A percentile compares a stretch with the other conserved stretches of the same genome.
phyloP scores from a whole-genome alignment of 2,329 filamentous ascomycete species.

The Thyridium curvatum region DNA sequence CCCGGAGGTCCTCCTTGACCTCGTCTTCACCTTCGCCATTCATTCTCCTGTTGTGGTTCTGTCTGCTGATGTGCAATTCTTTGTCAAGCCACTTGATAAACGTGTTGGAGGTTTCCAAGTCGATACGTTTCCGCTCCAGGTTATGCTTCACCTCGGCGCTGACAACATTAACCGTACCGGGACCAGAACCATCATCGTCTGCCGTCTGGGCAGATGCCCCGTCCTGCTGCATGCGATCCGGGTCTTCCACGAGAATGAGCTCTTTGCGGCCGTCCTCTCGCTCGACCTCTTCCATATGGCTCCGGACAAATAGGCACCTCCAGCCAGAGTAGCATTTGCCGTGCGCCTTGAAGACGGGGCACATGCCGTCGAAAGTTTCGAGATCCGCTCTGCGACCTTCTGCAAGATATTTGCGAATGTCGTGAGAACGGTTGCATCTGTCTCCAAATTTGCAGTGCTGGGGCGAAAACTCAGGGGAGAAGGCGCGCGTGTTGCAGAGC shows the following conservation, averaged over 20 bases:
- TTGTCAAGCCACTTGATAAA: conserved; percentile 75
- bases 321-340: conserved; percentile 80
- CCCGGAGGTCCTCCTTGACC: conserved; percentile 42
- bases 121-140: conserved; percentile 65
- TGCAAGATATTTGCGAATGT: conserved; percentile 77
- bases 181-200: conserved; percentile 45
- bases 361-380: conserved; percentile 67
- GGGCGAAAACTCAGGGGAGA: conserved; percentile 75
- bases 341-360: conserved; percentile 71
- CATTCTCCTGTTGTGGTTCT: conserved; percentile 35
- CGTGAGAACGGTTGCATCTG: conserved; percentile 75
- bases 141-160: conserved; percentile 63
- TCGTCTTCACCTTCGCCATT: conserved; percentile 17
- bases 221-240: conserved; percentile 24
- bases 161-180: conserved; percentile 71
- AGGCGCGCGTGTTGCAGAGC: conserved; percentile 69
- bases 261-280: conserved; percentile 77
- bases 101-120: conserved; percentile 66
- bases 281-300: conserved; percentile 77
- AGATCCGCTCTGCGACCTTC: conserved; percentile 79
- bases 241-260: conserved; percentile 57
- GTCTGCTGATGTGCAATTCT: conserved; percentile 44
- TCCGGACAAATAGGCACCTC: conserved; percentile 88
- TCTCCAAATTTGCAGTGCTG: conserved; percentile 70
- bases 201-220: not conserved